Conservation (phyloP, 208 protist genomes). For the Leishmania guyanensis region DNA sequence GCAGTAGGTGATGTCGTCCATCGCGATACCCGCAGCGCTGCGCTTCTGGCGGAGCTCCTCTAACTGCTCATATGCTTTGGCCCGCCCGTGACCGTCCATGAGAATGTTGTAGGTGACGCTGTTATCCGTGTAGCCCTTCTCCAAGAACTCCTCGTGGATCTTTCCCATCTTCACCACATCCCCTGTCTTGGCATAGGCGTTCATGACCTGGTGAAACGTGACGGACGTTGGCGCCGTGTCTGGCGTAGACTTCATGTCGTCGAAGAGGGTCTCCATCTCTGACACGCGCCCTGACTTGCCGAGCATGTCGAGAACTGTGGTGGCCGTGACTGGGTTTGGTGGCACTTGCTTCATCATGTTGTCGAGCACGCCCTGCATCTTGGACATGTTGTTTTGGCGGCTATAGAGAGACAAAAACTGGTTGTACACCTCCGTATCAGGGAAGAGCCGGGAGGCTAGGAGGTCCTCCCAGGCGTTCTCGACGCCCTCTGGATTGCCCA, state of each 20-base stretch:
- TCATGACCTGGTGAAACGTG: slow-evolving; percentile 89
- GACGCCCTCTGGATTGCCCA: slow-evolving; percentile 82
- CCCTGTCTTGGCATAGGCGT: slow-evolving; percentile 85
- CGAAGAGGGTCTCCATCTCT: slow-evolving; percentile 88
- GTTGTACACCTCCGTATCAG: slow-evolving; percentile 88
- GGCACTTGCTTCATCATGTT: slow-evolving; percentile 91
- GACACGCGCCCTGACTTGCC: slow-evolving; percentile 84
- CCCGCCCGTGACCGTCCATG: slow-evolving; percentile 78
- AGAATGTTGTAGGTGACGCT: slow-evolving; percentile 90
- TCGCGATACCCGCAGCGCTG: slow-evolving; percentile 44
- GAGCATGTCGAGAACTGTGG: slow-evolving; percentile 86
- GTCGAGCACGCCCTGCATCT: slow-evolving; percentile 87
- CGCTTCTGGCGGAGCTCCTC: slow-evolving; percentile 71
- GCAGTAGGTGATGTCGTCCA: slow-evolving; percentile 86
- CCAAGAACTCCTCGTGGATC: slow-evolving; percentile 60
- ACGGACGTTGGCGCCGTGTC: slow-evolving; percentile 89
- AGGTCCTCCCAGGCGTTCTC: slow-evolving; percentile 87
- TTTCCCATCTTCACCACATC: slow-evolving; percentile 89
- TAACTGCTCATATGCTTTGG: slow-evolving; percentile 76
- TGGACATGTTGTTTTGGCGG: slow-evolving; percentile 68
- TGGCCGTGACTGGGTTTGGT: slow-evolving; percentile 85
- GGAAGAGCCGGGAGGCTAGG: slow-evolving; percentile 78
- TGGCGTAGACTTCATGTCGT: slow-evolving; percentile 81
- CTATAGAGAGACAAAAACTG: slow-evolving; percentile 86
- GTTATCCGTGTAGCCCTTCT: slow-evolving; percentile 71